Percentiles rank a stretch among this genome's conserved stretches.
Evolutionary conservation across 495 filamentous ascomycete species (phyloP).

Genomic region (Alectoria sarmentosa): DNA sequence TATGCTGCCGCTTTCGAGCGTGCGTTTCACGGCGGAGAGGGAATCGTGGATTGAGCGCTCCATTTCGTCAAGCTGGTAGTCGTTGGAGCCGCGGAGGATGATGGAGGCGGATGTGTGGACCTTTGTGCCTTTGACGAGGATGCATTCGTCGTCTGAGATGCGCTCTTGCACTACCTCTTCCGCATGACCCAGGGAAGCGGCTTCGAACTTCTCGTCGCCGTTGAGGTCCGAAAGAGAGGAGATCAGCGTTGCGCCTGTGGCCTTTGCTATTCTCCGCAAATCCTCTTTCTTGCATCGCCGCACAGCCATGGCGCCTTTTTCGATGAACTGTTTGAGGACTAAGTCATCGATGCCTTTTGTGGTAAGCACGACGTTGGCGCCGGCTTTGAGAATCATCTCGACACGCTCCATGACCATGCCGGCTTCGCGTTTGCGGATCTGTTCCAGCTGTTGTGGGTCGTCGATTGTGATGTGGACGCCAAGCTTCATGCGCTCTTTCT

Average conservation of each 20-base stretch:
- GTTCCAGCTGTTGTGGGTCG: conserved; percentile 92
- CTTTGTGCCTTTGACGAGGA: conserved; percentile 93
- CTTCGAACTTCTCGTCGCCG: conserved; percentile 94
- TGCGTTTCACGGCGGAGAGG: conserved; percentile 92
- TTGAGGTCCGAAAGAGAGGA: conserved; percentile 92
- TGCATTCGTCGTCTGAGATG: conserved; percentile 98
- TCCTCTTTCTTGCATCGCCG: conserved; percentile 99
- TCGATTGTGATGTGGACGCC: conserved; percentile 98
- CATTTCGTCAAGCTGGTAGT: conserved; percentile 98
- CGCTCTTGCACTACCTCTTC: conserved; percentile 95
- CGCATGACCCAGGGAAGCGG: conserved; percentile 78
- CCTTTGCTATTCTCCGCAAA: conserved; percentile 89
- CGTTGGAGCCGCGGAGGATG: conserved; percentile 92
- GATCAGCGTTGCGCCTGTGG: conserved; percentile 87
- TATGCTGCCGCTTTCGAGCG: conserved; percentile 92
- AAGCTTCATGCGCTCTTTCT: conserved; percentile 98
- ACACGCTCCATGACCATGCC: conserved; percentile 91
- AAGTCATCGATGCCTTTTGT: conserved; percentile 99
- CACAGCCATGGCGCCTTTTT: conserved; percentile 93
- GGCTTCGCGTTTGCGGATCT: conserved; percentile 86
- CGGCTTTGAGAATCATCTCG: conserved; percentile 95
- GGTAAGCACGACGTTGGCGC: conserved; percentile 92
- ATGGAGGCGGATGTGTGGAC: conserved; percentile 89
- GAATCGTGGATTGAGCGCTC: conserved; percentile 97
- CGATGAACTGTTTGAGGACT: conserved; percentile 87